Evolutionary conservation across 768 basidiomycete genomes (phyloP).

Genomic region (Paxillus involutus): DNA sequence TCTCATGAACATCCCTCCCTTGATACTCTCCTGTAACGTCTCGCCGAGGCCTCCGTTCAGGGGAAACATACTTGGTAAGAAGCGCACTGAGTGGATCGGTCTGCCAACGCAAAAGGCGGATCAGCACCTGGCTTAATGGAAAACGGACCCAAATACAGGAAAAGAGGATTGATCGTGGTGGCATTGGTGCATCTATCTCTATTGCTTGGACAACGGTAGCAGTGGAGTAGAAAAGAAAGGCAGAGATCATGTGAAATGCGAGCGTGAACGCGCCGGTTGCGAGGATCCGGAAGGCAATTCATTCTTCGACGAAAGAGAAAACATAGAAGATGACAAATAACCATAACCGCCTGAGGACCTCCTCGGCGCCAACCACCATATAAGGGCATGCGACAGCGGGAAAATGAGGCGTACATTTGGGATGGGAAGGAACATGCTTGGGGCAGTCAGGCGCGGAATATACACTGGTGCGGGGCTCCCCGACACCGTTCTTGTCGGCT

Average conservation of each 20-base stretch:
- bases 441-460: conserved; percentile 65
- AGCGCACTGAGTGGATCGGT: conserved; percentile 82
- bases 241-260: not conserved
- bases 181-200: conserved; percentile 1
- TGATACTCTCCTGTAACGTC: conserved; percentile 77
- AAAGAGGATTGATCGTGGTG: conserved; percentile 1
- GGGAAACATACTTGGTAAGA: conserved; percentile 81
- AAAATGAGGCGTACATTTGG: conserved; percentile 72
- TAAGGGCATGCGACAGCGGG: conserved; percentile 48
- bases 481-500: not conserved
- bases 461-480: conserved; percentile 39
- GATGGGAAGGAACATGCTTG: conserved; percentile 86
- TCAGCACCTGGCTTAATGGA: conserved; percentile 4
- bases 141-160: conserved; percentile 1
- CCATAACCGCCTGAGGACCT: conserved; percentile 31
- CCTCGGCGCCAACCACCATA: conserved; percentile 54
- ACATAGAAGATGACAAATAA: conserved; percentile 37
- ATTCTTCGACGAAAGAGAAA: conserved; percentile 22
- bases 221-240: conserved; percentile 5
- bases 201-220: conserved; percentile 8
- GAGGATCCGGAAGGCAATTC: not conserved
- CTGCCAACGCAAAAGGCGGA: conserved; percentile 34
- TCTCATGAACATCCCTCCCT: conserved; percentile 68
- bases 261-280: not conserved
- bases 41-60: conserved; percentile 70